Base-by-base conservation (phyloP, 1,284 basidiomycete genomes). In the Hortiboletus rubellus region DNA sequence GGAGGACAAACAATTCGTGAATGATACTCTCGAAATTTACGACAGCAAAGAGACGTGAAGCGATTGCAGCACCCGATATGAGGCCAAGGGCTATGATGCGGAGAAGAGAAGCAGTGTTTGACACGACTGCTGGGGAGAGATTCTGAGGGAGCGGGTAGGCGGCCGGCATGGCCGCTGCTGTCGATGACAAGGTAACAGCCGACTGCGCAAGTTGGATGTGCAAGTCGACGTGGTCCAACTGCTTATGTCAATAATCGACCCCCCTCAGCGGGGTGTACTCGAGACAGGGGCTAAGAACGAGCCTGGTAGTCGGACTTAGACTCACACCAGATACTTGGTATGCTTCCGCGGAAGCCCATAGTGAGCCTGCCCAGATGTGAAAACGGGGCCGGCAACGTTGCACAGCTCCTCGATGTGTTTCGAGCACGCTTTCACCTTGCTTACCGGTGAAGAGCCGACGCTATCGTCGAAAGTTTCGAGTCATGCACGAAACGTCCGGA, bases 21-120 rank as follows among this genome's bases (percentile, higher is more conserved):
- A 98, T 98, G 70, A 99, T 95, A 83, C 92, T 95, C 79, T 99
- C 97, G 73, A 98, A 97, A 64, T 98, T 94, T 63, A 99, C 82
- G 66, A 99, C 97, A 60, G 96, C 96, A 73, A 99, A 99, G 66
- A 99, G 82, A 72, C 97, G 88, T 57, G 94, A 96, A 38, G 95
- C 89, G 68, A 99, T 91, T 41, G 97, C 97, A 60, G 96, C 95
- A 56, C 85, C 92, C 58, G 92, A 94, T 67, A 97, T 96, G 69
- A 95, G 82, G 17, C 84, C 82, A 55, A 98, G 85, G 31, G 94
- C 89, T 63, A 95, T 81, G 61, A 96, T 92, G 60, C 92, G 87
- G 62, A 98, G 78, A 62, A 96, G 80, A 54, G 91, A 93, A 55
- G 88, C 84, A 18, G 91, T 88, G 67, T 96, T 96, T 58, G 84